These are phyloP conservation scores for Fraxinus sp. DNA, from an alignment of 305 asterid species.

Conservation along the genomic window DNA sequence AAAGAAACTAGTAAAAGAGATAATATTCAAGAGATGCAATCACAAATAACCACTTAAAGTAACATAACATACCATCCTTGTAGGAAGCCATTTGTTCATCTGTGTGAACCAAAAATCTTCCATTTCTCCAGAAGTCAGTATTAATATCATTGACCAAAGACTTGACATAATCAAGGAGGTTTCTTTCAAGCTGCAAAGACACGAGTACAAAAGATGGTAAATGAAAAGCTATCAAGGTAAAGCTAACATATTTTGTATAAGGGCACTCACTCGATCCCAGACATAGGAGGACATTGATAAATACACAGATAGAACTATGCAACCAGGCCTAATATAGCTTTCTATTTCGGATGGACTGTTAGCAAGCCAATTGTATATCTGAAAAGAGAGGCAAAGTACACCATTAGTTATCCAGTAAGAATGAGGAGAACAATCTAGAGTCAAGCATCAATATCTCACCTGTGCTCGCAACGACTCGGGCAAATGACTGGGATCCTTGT, in stretches of 20 bases:
- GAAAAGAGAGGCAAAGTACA: slow-evolving; percentile 20
- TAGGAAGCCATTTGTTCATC: slow-evolving; percentile 61
- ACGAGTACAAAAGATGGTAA: slow-evolving; percentile 16
- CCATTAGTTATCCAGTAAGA: slow-evolving; percentile 13
- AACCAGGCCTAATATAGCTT: slow-evolving; percentile 88
- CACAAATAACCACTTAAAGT: not conserved
- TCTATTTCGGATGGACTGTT: slow-evolving; percentile 87
- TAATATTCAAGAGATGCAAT: not conserved
- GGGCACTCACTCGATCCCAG: slow-evolving; percentile 75
- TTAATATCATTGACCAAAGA: slow-evolving; percentile 48
- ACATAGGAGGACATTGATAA: slow-evolving; percentile 62
- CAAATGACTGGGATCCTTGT: slow-evolving; percentile 86
- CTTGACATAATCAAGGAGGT: slow-evolving; percentile 50
- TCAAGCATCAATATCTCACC: slow-evolving; percentile 41
- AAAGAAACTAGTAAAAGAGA: not conserved
- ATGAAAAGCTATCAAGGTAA: slow-evolving; percentile 15
- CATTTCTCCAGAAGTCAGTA: slow-evolving; percentile 69
- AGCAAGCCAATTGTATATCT: slow-evolving; percentile 80
- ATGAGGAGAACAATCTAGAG: slow-evolving; percentile 1
- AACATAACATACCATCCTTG: slow-evolving; percentile 48
- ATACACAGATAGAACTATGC: slow-evolving; percentile 68
- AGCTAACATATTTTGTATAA: slow-evolving; percentile 14
- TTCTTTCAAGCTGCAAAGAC: slow-evolving; percentile 64
- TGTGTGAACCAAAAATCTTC: slow-evolving; percentile 62
- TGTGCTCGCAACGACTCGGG: slow-evolving; percentile 66